phyloP scores from a whole-genome alignment of 495 filamentous ascomycete species.

The Rostrohypoxylon terebratum region DNA sequence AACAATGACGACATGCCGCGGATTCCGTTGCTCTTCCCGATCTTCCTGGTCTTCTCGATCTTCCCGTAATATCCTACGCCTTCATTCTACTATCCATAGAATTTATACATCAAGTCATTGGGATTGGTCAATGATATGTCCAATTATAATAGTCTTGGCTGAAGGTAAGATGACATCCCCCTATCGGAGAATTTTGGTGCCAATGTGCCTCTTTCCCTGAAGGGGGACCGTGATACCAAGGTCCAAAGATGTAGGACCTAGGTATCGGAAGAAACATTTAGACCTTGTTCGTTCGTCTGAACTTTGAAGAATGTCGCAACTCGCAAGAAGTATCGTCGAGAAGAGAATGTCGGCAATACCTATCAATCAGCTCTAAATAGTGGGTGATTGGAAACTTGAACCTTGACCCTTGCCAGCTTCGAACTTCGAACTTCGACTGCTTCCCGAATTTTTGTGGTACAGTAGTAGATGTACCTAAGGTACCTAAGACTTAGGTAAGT shows the following conservation, averaged over 20 bases:
- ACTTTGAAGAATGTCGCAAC: neutral
- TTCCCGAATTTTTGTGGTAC: no score
- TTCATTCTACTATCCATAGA: no score
- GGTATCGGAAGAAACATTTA: neutral
- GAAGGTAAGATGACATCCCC: neutral
- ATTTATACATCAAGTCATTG: neutral
- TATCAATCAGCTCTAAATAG: slow-evolving; percentile 22
- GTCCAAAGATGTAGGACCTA: neutral
- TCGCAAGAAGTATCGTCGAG: neutral
- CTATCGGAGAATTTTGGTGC: neutral
- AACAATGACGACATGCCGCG: slow-evolving; percentile 32
- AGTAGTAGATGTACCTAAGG: no score
- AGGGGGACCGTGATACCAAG: neutral
- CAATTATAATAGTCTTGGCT: neutral
- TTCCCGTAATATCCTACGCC: no score
- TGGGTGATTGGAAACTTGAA: slow-evolving; percentile 33
- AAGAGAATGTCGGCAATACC: neutral
- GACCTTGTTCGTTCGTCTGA: neutral
- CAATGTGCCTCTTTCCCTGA: slow-evolving; percentile 11
- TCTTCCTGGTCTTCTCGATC: no score
- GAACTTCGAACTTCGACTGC: no score
- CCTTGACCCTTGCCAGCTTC: no score
- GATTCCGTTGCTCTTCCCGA: slow-evolving; percentile 6
- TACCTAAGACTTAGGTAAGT: no score
- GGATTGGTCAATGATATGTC: no score